These are phyloP conservation scores for Taphrina sp. DNA, from an alignment of 1,139 yeast genomes.

Conservation along the genomic window DNA sequence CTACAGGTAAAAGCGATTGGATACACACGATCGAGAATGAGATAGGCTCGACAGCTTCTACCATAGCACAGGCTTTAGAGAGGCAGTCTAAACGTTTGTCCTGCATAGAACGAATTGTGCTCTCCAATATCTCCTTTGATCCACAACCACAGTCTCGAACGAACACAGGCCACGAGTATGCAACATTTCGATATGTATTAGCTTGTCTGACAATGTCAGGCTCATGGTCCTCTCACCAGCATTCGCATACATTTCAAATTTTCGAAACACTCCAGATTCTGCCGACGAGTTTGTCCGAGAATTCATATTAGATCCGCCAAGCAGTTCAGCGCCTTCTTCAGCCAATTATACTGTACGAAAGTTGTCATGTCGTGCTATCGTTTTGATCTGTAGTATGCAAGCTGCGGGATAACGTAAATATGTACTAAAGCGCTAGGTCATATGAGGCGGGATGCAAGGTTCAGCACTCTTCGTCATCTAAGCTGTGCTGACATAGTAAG, in stretches of 20 bases:
- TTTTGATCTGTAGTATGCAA: background rate
- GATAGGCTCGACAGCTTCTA: conserved; percentile 6
- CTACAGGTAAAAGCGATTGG: conserved; percentile 25
- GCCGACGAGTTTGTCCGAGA: conserved; percentile 7
- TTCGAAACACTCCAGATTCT: background rate
- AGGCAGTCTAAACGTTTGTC: no score
- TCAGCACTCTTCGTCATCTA: background rate
- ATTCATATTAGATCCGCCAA: no score
- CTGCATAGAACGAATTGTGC: conserved; percentile 24
- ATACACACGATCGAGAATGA: conserved; percentile 21
- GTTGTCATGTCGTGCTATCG: no score
- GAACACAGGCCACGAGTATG: conserved; percentile 14
- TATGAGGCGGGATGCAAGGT: conserved; percentile 26
- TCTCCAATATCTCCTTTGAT: conserved; percentile 11
- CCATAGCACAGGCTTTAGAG: background rate
- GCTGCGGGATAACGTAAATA: no score
- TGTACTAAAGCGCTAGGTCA: conserved; percentile 1
- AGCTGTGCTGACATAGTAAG: background rate
- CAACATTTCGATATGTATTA: background rate
- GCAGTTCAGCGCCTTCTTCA: no score
- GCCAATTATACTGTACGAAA: no score
- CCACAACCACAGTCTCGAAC: background rate
- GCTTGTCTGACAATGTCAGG: background rate
- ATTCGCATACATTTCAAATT: conserved; percentile 7
- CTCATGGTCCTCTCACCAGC: conserved; percentile 8